Base-by-base conservation (phyloP, 345 rosid genomes). In the Citrus sp. region DNA sequence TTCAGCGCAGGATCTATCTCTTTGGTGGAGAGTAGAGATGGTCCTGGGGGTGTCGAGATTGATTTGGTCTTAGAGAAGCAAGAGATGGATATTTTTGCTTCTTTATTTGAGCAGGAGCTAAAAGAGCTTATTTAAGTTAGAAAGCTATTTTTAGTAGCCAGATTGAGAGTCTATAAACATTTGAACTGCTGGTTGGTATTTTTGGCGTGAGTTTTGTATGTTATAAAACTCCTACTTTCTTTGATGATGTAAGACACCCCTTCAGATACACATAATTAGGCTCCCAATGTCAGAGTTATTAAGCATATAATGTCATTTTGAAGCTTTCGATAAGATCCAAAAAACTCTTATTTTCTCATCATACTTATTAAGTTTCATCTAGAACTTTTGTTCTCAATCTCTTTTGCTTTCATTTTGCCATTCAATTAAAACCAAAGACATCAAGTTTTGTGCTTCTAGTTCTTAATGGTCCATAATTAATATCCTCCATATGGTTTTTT, bases 11-110 rank as follows among this genome's bases (percentile, higher is more conserved):
- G 67, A 65, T 25, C 76, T 2, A 55, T 81, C 61, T 75, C 84
- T 5, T 25, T 75, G 77, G 72, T 10, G 4, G 49, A 67, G 24
- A 67, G 27, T 35, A 22, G 27, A 9, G 51, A 37, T 67, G 49
- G 22, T 35, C 34, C 60, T 0, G 7, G 72, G 3, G 83, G 83
- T 9, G 54, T 74, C 34, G 81, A 80, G 67, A n/a, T 80, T 64
- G 84, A 80, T 7, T 30, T 81, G 67, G 84, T 75, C 12, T 35
- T 84, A 55, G 68, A 38, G 40, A 75, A 46, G n/a, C 77, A 78
- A 55, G 82, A 80, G n/a, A 67, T 80, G 79, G 82, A 72, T 16
- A 6, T 8, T 14, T 69, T 76, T 62, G 19, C 25, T 6, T 49
- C 78, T 9, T 1, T 78, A 6, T 81, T 84, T 64, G 61, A 14